These are phyloP conservation scores for Ligustrum vulgare DNA, from an alignment of 257 asterid species.

Conservation along the genomic window DNA sequence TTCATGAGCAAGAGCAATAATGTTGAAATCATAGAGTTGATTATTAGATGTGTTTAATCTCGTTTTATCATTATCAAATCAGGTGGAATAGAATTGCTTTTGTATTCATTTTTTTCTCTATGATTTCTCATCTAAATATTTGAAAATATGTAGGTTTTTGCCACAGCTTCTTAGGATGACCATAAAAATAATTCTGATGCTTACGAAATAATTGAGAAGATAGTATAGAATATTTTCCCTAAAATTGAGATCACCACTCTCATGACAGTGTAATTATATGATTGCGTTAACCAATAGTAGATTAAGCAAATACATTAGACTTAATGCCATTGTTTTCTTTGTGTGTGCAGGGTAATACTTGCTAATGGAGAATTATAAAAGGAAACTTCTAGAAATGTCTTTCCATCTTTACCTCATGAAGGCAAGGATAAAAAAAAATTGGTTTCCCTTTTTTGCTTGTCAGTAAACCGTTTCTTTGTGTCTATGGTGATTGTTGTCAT, in stretches of 20 bases:
- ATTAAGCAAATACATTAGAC: constrained; percentile 90
- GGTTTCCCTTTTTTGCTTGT: constrained; percentile 99
- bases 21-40: constrained; percentile 94
- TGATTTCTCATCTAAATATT: constrained; percentile 18
- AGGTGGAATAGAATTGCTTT: constrained; percentile 80
- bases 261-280: constrained; percentile 93
- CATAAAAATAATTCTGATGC: constrained; percentile 84
- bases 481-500: constrained; percentile 11
- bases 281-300: constrained; percentile 95
- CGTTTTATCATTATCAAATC: constrained; percentile 95
- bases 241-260: constrained; percentile 96
- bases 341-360: constrained; percentile 92
- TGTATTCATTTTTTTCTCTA: constrained; percentile 9
- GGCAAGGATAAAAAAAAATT: constrained; percentile 70
- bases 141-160: constrained; percentile 70
- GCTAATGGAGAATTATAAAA: constrained; percentile 89
- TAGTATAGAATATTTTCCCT: constrained; percentile 96
- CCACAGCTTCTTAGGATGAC: constrained; percentile 97
- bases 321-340: constrained; percentile 94
- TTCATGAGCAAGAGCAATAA: constrained; percentile 98
- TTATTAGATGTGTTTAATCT: constrained; percentile 94
- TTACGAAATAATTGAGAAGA: constrained; percentile 96
- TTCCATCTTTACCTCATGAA: constrained; percentile 66
- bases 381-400: constrained; percentile 48
- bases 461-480: constrained; percentile 13